These are phyloP conservation scores for Gynochthodes officinalis DNA, from an alignment of 257 asterid genomes.

Conservation along the genomic window DNA sequence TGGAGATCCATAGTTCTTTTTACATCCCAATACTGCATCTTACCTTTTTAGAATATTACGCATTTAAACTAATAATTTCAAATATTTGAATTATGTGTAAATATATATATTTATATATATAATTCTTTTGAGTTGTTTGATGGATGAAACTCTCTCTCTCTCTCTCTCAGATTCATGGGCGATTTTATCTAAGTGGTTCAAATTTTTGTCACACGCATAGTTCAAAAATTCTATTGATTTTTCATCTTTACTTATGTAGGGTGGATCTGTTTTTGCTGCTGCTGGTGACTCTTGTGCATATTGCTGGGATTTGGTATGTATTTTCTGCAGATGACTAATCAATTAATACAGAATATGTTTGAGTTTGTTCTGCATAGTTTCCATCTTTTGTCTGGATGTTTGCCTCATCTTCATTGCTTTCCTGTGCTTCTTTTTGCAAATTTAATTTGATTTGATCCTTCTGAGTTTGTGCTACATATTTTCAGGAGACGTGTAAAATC, in stretches of 20 bases:
- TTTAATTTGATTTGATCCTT: not conserved
- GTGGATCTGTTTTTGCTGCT: constrained; percentile 81
- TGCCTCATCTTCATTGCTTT: not conserved
- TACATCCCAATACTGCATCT: not conserved
- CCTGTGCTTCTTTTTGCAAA: not conserved
- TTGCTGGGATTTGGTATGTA: constrained; percentile 97
- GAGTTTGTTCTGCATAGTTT: not conserved
- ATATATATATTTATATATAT: too few species aligned
- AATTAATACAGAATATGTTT: not conserved
- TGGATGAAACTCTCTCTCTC: not conserved
- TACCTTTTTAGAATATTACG: not conserved
- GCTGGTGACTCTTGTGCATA: constrained; percentile 94
- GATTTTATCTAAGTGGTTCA: not conserved
- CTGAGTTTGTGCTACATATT: constrained; percentile 1
- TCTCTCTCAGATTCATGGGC: not conserved
- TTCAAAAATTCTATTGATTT: constrained; percentile 20
- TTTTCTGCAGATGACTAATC: constrained; percentile 25
- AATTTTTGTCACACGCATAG: not conserved
- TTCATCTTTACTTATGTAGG: constrained; percentile 31
- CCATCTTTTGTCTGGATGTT: not conserved
- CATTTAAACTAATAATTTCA: not conserved
- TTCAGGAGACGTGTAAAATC: constrained; percentile 65
- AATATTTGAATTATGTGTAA: not conserved
- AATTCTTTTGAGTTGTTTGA: not conserved
- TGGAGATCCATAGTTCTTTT: not conserved